Base-by-base conservation (phyloP, 495 filamentous ascomycete genomes). In the Haplographium delicatum region DNA sequence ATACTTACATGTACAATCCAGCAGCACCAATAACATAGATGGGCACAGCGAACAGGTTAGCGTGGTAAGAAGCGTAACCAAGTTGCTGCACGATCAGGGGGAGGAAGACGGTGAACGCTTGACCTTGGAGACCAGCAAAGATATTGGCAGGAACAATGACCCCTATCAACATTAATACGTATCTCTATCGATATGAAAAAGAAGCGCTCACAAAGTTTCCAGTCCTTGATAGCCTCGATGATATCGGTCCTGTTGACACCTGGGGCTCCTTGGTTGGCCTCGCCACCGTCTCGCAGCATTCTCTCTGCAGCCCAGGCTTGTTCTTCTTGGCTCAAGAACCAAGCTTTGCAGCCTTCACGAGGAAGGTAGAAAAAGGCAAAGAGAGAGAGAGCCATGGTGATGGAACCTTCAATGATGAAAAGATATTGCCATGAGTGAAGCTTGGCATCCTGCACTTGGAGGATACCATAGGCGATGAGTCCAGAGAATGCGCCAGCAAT, bases 41-140 rank as follows among this genome's bases (percentile, higher is more conserved):
- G 9, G 79, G 78, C 9, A 74, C 74, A n/a, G 72, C 69, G 25
- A 83, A 70, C 16, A 82, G 67, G 46, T 80, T 82, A 8, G 77
- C 71, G 0, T 64, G 63, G 2, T 75, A 65, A 1, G 73, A 54
- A 6, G 66, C 60, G 54, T 63, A 68, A 5, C 68, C 69, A 47
- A 75, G 67, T 1, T 69, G 62, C 44, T 65, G 43, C 40, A 63
- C 63, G 16, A 82, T 72, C 8, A 82, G 60, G 2, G 79, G 79
- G 24, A 82, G 61, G 64, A 82, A 82, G 30, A 82, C 65, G 5
- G 63, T 59, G 48, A 82, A 81, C 24, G 75, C 79, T 5, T 65
- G 71, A 8, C 62, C 62, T 2, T 78, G 77, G 23, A 82, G 65
- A 19, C 73, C 64, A 26, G 75, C 74, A 50, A 70, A 67, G 44